Conservation (phyloP, 2,329 filamentous ascomycete genomes). For the Diaporthe caulivora region DNA sequence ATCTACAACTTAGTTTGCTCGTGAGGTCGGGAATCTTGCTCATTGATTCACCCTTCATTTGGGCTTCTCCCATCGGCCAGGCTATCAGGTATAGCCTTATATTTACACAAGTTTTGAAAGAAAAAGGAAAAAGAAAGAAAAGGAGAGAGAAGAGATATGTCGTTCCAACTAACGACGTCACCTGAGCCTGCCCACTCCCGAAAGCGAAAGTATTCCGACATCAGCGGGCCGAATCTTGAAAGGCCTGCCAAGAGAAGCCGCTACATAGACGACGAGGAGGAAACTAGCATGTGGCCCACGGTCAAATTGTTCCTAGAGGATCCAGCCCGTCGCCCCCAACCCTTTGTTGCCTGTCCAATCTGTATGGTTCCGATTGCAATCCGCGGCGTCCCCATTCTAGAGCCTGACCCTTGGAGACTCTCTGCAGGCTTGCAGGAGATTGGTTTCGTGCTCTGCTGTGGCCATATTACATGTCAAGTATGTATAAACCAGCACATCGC, state of each 20-base stretch:
- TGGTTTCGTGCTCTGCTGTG: background rate
- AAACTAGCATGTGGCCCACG: constrained; percentile 10
- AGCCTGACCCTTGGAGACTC: constrained; percentile 1
- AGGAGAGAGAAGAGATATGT: background rate
- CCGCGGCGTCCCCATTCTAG: background rate
- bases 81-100: constrained; percentile 12
- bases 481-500: background rate
- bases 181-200: background rate
- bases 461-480: background rate
- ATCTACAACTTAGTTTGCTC: background rate
- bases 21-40: background rate
- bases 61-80: background rate
- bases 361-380: background rate
- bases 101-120: background rate
- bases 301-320: background rate
- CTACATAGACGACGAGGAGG: background rate
- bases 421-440: background rate
- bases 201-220: background rate
- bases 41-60: background rate
- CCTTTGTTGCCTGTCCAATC: background rate
- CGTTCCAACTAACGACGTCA: background rate
- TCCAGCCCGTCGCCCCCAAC: background rate
- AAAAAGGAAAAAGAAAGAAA: too few species aligned
- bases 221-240: background rate
- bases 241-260: background rate